A percentile compares a stretch with the other conserved stretches of the same genome.
phyloP scores from a whole-genome alignment of 73 alveolate species.

The Blepharisma stoltei region DNA sequence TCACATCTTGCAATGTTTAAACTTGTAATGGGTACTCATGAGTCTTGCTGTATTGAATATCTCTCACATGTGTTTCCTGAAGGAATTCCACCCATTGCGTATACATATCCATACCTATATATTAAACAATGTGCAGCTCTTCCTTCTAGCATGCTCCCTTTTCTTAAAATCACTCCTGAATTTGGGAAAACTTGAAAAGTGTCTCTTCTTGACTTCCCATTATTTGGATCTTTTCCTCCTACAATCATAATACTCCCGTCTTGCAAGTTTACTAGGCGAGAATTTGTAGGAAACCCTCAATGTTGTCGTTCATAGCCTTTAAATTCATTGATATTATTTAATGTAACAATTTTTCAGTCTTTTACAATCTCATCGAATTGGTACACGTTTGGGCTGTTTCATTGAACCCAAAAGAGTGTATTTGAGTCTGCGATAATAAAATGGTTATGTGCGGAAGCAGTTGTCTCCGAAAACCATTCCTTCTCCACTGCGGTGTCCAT shows the following conservation, averaged over 20 bases:
- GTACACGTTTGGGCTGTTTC: not conserved
- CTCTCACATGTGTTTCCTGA: slow-evolving; percentile 11
- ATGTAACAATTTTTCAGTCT: not conserved
- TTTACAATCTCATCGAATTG: not conserved
- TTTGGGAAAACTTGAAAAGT: slow-evolving; percentile 10
- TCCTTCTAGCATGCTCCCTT: slow-evolving; percentile 8
- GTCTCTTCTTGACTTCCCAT: not conserved
- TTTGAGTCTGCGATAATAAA: slow-evolving; percentile 12
- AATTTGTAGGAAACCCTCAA: not conserved
- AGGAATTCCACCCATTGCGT: slow-evolving; percentile 25
- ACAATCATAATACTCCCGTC: slow-evolving; percentile 8
- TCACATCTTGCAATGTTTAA: not conserved
- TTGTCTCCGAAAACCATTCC: too few species aligned
- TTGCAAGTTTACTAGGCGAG: not conserved
- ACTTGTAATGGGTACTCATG: slow-evolving; percentile 24
- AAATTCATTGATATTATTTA: not conserved
- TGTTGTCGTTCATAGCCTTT: not conserved
- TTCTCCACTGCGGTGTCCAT: too few species aligned
- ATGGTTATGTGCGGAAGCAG: too few species aligned
- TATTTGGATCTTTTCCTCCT: slow-evolving; percentile 2
- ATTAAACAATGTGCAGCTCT: not conserved
- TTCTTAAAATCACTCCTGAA: not conserved
- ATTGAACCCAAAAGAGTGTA: not conserved
- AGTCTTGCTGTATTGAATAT: not conserved
- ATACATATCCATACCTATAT: not conserved